Evolutionary conservation across 2,329 filamentous ascomycete species (phyloP), one percentile per base, ranked within the genome.

Genomic region (Rasamsonia emersonii): DNA sequence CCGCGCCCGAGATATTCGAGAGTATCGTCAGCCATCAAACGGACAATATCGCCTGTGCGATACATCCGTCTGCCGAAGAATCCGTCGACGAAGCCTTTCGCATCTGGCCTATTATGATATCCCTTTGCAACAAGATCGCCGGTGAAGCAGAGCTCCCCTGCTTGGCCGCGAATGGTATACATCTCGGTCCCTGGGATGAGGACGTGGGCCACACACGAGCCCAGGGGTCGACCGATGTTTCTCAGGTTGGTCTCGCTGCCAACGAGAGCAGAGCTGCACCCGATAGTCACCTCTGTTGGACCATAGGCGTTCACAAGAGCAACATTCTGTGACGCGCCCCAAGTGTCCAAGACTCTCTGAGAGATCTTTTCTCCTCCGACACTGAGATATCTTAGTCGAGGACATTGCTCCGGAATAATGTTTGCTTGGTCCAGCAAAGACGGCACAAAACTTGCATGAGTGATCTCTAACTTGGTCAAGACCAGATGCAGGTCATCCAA

Each of bases 311-410:
- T 57, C 7, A 45, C 44, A 19, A 55, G 41, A 2, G 42, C 40
- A 18, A 51, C 44, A 20, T 44, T 32, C 1, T 43, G 38, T 2
- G 38, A 40, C 4, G 42, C 41, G 5, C 46, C 47, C 53, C 47
- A 59, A 2, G 50, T 50, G 36, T 54, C 49, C n/a, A 53, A 38
- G 4, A 48, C 47, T 20, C 42, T 46, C 32, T 57, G 43, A 2
- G 53, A 49, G 14, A 58, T 56, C 33, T 53, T 56, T 32, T 58
- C 55, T 5, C 55, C 55, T n/a, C 54, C 56, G 23, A 58, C 47
- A 26, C 44, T 49, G 36, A 55, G 44, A 30, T 45, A 54, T 15
- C 40, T 39, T 16, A 55, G 33, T 3, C 44, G 44, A n/a, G 46
- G 50, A 16, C 46, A 49, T 9, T 47, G 38, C 6, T 45, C 37